A percentile compares a stretch with the other conserved stretches of the same genome.
These are phyloP conservation scores for Trametes elegans DNA, from an alignment of 768 basidiomycete genomes.

Conservation along the genomic window DNA sequence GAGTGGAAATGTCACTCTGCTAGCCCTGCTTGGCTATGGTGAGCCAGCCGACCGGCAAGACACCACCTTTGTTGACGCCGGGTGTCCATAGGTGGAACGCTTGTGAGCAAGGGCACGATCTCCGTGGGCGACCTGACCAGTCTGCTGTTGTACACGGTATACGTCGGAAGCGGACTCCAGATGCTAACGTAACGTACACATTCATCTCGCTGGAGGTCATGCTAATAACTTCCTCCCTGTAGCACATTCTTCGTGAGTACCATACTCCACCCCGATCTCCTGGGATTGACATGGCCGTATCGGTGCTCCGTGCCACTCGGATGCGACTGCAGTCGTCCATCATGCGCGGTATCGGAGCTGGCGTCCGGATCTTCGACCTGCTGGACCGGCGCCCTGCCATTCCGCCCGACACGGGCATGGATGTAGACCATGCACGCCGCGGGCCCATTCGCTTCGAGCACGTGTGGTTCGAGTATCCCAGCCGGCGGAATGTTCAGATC, in stretches of 20 bases:
- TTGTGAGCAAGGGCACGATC: conserved; percentile 86
- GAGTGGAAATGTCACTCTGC: conserved; percentile 90
- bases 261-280: no score
- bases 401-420: conserved; percentile 57
- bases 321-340: conserved; percentile 64
- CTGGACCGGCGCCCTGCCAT: conserved; percentile 80
- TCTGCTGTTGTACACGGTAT: conserved; percentile 87
- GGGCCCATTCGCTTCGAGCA: conserved; percentile 80
- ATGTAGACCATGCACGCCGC: conserved; percentile 52
- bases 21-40: conserved; percentile 92
- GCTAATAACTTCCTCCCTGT: background rate
- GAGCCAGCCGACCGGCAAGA: conserved; percentile 14
- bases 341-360: conserved; percentile 96
- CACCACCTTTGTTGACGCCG: background rate
- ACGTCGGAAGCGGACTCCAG: conserved; percentile 77
- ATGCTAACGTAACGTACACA: conserved; percentile 62
- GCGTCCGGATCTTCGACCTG: conserved; percentile 90
- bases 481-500: conserved; percentile 75
- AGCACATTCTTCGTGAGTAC: conserved; percentile 42
- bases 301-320: no score
- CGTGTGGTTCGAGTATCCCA: conserved; percentile 88
- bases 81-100: conserved; percentile 69
- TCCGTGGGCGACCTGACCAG: conserved; percentile 91
- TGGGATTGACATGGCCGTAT: no score
- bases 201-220: background rate